Conservation (phyloP, 2,329 filamentous ascomycete species). For the Juglanconis sp. region DNA sequence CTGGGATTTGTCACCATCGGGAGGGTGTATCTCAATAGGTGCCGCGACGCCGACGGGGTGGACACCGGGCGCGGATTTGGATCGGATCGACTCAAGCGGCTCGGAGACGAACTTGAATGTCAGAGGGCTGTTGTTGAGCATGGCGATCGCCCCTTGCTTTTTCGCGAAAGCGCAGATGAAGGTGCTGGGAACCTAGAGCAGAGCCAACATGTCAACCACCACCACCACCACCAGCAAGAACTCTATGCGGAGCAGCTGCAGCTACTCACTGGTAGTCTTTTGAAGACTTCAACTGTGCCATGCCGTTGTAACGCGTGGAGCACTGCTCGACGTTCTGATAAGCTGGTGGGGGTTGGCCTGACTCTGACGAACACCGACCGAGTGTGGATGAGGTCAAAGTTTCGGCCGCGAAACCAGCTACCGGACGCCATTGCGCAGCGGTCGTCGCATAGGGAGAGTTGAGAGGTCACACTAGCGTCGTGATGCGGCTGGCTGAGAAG, state of each 20-base stretch:
- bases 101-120: slow-evolving; percentile 38
- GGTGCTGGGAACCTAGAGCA: slow-evolving; percentile 41
- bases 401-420: not conserved
- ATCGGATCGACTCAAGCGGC: slow-evolving; percentile 22
- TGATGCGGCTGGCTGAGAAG: not conserved
- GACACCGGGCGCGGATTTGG: slow-evolving; percentile 17
- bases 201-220: not conserved
- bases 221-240: not conserved
- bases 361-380: slow-evolving; percentile 46
- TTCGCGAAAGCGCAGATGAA: slow-evolving; percentile 49
- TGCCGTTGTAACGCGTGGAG: slow-evolving; percentile 49
- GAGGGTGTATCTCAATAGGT: slow-evolving; percentile 20
- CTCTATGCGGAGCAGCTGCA: not conserved
- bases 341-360: slow-evolving; percentile 46
- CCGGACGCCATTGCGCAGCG: not conserved
- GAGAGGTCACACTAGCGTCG: not conserved
- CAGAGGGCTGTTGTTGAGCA: slow-evolving; percentile 46
- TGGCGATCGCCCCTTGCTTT: slow-evolving; percentile 33
- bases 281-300: slow-evolving; percentile 51
- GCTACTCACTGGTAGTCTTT: slow-evolving; percentile 38
- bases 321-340: slow-evolving; percentile 54
- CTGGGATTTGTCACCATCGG: not conserved
- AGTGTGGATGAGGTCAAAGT: slow-evolving; percentile 16
- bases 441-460: not conserved
- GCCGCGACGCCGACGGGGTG: slow-evolving; percentile 14